Conservation (phyloP, 2,329 filamentous ascomycete genomes). For the Verticillium nonalfalfae region DNA sequence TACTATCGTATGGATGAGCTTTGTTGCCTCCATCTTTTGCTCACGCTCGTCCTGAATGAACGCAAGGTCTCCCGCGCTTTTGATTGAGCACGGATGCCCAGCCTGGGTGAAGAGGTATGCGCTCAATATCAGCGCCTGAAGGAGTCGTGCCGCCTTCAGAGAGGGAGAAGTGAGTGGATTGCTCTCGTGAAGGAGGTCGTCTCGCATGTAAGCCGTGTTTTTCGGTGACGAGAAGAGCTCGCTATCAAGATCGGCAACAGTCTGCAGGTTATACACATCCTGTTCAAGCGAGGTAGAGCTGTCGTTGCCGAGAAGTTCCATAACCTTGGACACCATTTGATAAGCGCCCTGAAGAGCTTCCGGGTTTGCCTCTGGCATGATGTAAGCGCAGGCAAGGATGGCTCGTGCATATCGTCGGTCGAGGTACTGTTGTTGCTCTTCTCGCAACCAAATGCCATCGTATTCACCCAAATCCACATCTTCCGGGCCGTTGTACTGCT, state of each 20-base stretch:
- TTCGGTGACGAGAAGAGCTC: constrained; percentile 28
- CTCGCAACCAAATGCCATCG: constrained; percentile 49
- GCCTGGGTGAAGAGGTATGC: constrained; percentile 48
- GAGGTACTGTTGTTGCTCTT: constrained; percentile 53
- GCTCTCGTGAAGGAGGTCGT: constrained; percentile 47
- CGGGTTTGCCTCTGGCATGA: constrained; percentile 51
- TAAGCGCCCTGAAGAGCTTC: constrained; percentile 57
- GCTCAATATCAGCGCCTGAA: constrained; percentile 58
- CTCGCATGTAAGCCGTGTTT: constrained; percentile 39
- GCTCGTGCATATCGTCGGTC: constrained; percentile 61
- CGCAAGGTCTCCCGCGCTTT: constrained; percentile 54
- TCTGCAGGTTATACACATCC: constrained; percentile 36
- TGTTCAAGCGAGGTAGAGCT: constrained; percentile 45
- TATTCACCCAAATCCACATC: constrained; percentile 64
- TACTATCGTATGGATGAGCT: constrained; percentile 49
- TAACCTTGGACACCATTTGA: constrained; percentile 52
- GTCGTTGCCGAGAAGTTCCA: constrained; percentile 53
- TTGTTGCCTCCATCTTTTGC: constrained; percentile 53
- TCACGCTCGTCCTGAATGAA: constrained; percentile 58
- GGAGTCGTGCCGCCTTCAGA: constrained; percentile 46
- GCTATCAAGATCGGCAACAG: constrained; percentile 20
- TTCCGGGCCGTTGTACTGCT: constrained; percentile 67
- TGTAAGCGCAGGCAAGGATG: constrained; percentile 61
- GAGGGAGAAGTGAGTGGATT: constrained; percentile 62
- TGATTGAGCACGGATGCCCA: constrained; percentile 44